phyloP scores from a whole-genome alignment of 192 early-diverging fungal species.

The Piromyces sp. region DNA sequence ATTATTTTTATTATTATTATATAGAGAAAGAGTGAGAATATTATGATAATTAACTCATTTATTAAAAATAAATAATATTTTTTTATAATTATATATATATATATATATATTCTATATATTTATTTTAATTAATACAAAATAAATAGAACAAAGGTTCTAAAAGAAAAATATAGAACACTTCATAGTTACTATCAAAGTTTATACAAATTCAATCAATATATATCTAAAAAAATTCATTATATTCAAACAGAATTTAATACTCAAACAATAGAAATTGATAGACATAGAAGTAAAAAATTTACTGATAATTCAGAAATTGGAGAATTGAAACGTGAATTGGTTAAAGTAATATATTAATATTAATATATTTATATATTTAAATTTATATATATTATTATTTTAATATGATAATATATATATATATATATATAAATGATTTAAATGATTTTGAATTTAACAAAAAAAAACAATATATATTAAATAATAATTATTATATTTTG shows the following conservation, averaged over 20 bases:
- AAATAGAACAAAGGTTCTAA: not conserved
- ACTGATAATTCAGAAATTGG: constrained; percentile 35
- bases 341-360: constrained; percentile 21
- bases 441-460: no score
- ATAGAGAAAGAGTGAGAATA: no score
- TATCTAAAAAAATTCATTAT: constrained; percentile 23
- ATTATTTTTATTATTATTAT: no score
- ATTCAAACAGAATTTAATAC: constrained; percentile 21
- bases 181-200: not conserved
- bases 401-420: no score
- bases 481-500: not conserved
- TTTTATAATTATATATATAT: no score
- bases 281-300: constrained; percentile 22
- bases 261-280: constrained; percentile 35
- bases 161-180: not conserved
- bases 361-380: not conserved
- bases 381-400: not conserved
- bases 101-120: no score
- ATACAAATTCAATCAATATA: constrained; percentile 6
- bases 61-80: no score
- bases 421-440: no score
- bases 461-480: no score
- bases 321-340: constrained; percentile 35
- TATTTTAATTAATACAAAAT: no score
- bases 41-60: no score